Evolutionary conservation across 2,329 filamentous ascomycete genomes (phyloP), one percentile per base, ranked within the genome.

Genomic region (Ascomycota sp.): DNA sequence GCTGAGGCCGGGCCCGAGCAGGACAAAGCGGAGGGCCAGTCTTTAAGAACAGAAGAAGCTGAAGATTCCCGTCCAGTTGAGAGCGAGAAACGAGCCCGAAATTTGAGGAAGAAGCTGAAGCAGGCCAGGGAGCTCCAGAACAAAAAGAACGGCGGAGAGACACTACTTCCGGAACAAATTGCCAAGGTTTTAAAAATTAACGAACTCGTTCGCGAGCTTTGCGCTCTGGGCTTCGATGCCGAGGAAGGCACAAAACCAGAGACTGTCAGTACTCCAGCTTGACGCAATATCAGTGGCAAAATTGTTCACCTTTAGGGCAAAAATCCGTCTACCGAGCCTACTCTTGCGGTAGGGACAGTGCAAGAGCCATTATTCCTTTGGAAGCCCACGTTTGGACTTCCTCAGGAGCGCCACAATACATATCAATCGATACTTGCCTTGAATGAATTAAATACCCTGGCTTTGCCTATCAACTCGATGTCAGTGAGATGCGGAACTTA

Each of bases 181-280:
- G 83, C 86, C 44, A 98, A 98, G 59, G 81, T 98, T 36, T 91
- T 92, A 52, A 92, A 89, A 56, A 92, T 98, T 51, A 82, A 81
- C 40, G 89, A 98, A 58, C 66, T 98, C 33, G 74, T 93, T 37
- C 70, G 83, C 9, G 84, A 95, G 51, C 58, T 98, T 36, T 80
- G 91, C 45, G 66, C 69, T 2, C 62, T 98, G 25, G 86, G 86
- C 0, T 82, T 95, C 40, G 77, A 91, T 51, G 57, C 68, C 1
- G 77, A 91, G 8, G 81, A 76, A 3, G 77, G 84, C 41, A 55
- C 57, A 2, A 62, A 61, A 41, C 36, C 38, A 6, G 41, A 44
- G 30, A 10, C 33, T 2, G 40, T 41, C 16, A 37, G 36, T 3
- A 31, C 29, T 6, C 12, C 35, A 6, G 29, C 37, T 21, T 34